Conservation (phyloP, 148 eudicot species). For the Silene latifolia region DNA sequence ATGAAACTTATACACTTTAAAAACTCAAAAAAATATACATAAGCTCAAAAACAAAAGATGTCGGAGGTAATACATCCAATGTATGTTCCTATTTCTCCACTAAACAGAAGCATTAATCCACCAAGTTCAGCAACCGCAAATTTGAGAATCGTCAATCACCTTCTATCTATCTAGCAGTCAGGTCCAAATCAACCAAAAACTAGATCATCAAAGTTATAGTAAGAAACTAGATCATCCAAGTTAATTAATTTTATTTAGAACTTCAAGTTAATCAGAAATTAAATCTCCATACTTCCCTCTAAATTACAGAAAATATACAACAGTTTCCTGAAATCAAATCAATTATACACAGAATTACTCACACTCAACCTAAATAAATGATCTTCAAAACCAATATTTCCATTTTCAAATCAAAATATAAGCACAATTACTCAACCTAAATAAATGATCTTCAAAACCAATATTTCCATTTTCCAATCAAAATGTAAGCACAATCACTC, state of each 20-base stretch:
- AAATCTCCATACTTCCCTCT: neutral
- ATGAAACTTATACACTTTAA: too few species aligned
- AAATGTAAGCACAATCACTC: neutral
- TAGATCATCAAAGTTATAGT: too few species aligned
- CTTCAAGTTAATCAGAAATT: neutral
- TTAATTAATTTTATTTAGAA: neutral
- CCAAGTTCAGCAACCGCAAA: neutral
- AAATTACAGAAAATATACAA: too few species aligned
- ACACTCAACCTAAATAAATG: too few species aligned
- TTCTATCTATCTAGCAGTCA: neutral
- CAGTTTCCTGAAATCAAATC: conserved; percentile 18
- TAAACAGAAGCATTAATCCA: neutral
- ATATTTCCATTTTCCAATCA: neutral
- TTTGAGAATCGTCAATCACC: neutral
- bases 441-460: neutral
- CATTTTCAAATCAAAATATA: too few species aligned
- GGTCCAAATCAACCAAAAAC: neutral
- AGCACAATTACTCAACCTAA: too few species aligned
- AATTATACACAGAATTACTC: neutral
- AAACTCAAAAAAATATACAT: too few species aligned
- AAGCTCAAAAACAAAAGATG: too few species aligned
- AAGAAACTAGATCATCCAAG: neutral
- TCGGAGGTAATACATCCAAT: too few species aligned
- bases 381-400: too few species aligned
- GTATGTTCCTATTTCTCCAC: too few species aligned